These are phyloP conservation scores for Spinacia oleracea DNA, from an alignment of 179 eudicot species.

Conservation along the genomic window DNA sequence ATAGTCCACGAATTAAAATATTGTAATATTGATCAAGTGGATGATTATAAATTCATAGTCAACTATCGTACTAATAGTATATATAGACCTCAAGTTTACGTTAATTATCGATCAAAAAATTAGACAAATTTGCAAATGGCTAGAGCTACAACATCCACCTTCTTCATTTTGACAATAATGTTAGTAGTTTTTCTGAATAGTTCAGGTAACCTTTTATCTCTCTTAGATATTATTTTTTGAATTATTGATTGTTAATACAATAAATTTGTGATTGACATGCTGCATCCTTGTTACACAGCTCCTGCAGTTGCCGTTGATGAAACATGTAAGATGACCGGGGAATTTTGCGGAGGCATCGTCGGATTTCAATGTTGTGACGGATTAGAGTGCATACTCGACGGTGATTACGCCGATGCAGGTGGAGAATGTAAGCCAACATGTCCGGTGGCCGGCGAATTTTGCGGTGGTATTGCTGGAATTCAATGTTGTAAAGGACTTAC, in stretches of 20 bases:
- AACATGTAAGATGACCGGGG: neutral
- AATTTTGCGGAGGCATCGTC: constrained; percentile 3
- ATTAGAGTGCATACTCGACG: constrained; percentile 4
- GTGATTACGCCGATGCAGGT: neutral
- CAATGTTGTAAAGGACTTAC: neutral
- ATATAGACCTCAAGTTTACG: neutral
- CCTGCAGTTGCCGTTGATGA: neutral
- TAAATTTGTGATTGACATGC: no score
- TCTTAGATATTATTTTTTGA: neutral
- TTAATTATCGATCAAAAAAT: no score
- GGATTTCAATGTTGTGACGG: neutral
- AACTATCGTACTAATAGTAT: neutral
- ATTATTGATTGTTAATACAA: no score
- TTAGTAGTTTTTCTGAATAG: neutral
- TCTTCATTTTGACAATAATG: neutral
- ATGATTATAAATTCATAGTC: neutral
- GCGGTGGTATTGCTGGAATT: neutral
- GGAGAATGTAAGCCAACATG: constrained; percentile 3
- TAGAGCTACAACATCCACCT: neutral
- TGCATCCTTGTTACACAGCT: neutral
- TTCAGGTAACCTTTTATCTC: neutral
- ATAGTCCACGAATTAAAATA: no score
- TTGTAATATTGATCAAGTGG: neutral
- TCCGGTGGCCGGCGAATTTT: neutral
- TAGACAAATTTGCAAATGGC: neutral